Conservation (phyloP, 306 rosid species). For the Medicago truncatula region MtrunA17r5.0-ANR NC_053044.1:51018001-51018500, state of each 20-base stretch:
- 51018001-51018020: constrained; percentile 46
- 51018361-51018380: too few relatives aligned
- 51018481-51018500: too few relatives aligned
- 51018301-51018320: too few relatives aligned
- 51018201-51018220: constrained; percentile 64
- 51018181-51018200: constrained; percentile 58
- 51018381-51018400: too few relatives aligned
- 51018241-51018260: constrained; percentile 60
- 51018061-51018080: neutral
- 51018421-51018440: too few relatives aligned
- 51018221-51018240: constrained; percentile 45
- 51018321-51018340: too few relatives aligned
- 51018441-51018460: too few relatives aligned
- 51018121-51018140: neutral
- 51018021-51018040: neutral
- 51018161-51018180: neutral
- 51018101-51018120: constrained; percentile 6
- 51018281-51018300: too few relatives aligned
- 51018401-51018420: too few relatives aligned
- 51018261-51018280: too few relatives aligned
- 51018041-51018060: neutral
- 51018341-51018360: too few relatives aligned
- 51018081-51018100: neutral
- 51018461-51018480: too few relatives aligned
- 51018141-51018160: neutral